Percentiles rank a stretch among this genome's conserved stretches.
These are phyloP conservation scores for Schwanniomyces yamadae DNA, from an alignment of 805 yeast genomes.

Conservation along the genomic window DNA sequence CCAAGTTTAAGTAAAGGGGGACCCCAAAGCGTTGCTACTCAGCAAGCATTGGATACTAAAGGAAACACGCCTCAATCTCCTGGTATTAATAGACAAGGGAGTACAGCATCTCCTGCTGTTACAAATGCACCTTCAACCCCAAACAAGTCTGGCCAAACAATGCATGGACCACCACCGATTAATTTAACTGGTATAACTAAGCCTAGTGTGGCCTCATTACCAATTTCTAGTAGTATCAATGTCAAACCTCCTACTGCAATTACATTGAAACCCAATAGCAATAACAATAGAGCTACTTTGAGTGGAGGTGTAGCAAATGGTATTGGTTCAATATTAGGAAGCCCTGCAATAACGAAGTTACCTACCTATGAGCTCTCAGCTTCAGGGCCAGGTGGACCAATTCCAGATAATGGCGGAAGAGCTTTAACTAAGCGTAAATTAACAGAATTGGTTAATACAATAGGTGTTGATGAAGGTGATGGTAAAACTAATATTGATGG, in stretches of 20 bases:
- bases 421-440: slow-evolving; percentile 87
- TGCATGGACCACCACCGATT: slow-evolving; percentile 20
- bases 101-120: slow-evolving; percentile 20
- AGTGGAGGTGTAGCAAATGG: slow-evolving; percentile 80
- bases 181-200: slow-evolving; percentile 44
- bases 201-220: slow-evolving; percentile 62
- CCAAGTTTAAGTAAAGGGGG: slow-evolving; percentile 6
- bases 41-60: slow-evolving; percentile 2
- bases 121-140: slow-evolving; percentile 12
- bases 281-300: slow-evolving; percentile 65
- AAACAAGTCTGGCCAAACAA: slow-evolving; percentile 6
- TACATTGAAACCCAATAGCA: slow-evolving; percentile 53
- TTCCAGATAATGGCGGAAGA: slow-evolving; percentile 64
- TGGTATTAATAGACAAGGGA: slow-evolving; percentile 7
- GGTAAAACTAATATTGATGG: slow-evolving; percentile 90
- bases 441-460: slow-evolving; percentile 79
- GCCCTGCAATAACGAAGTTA: slow-evolving; percentile 71
- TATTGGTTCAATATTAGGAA: slow-evolving; percentile 60
- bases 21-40: not conserved
- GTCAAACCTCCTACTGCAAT: slow-evolving; percentile 68
- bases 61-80: slow-evolving; percentile 2
- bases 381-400: slow-evolving; percentile 25
- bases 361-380: slow-evolving; percentile 73
- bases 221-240: slow-evolving; percentile 67
- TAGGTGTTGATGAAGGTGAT: slow-evolving; percentile 86